phyloP scores from a whole-genome alignment of 1,284 basidiomycete species.

The Pascua sp. region DNA sequence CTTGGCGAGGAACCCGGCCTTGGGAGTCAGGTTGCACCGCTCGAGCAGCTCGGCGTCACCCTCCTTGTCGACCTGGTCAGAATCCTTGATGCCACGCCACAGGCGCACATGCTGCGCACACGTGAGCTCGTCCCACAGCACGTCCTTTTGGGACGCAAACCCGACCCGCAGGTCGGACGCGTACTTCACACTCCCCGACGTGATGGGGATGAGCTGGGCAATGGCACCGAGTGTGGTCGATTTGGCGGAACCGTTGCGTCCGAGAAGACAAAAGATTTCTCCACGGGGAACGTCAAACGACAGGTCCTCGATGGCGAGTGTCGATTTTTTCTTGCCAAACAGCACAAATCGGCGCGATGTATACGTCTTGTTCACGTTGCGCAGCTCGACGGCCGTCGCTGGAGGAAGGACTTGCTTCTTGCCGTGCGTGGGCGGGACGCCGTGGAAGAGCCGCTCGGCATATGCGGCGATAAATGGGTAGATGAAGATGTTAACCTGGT shows the following conservation, averaged over 20 bases:
- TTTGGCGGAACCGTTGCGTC: conserved; percentile 67
- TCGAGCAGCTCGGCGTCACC: conserved; percentile 51
- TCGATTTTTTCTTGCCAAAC: conserved; percentile 44
- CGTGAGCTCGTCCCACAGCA: conserved; percentile 70
- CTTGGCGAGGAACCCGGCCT: conserved; percentile 62
- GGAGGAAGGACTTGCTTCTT: conserved; percentile 3
- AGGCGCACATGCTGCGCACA: conserved; percentile 68
- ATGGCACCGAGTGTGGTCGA: conserved; percentile 68
- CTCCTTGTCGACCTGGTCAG: conserved; percentile 53
- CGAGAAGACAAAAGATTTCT: conserved; percentile 70
- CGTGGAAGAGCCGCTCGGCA: conserved; percentile 62
- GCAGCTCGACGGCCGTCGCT: conserved; percentile 22
- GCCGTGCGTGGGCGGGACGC: conserved; percentile 42
- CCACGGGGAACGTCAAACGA: conserved; percentile 63
- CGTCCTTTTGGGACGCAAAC: conserved; percentile 77
- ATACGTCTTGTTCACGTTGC: conserved; percentile 28
- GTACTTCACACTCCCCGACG: conserved; percentile 62
- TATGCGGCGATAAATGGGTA: conserved; percentile 64
- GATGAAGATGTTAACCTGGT: conserved; percentile 63
- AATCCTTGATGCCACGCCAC: conserved; percentile 65
- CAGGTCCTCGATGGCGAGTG: conserved; percentile 63
- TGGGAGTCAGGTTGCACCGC: conserved; percentile 67
- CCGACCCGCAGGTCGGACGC: conserved; percentile 55
- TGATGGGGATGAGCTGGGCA: conserved; percentile 60
- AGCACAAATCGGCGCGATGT: conserved; percentile 21